Evolutionary conservation across 768 basidiomycete genomes (phyloP), one percentile per base, ranked within the genome.

Genomic region (Hydnum rufescens): DNA sequence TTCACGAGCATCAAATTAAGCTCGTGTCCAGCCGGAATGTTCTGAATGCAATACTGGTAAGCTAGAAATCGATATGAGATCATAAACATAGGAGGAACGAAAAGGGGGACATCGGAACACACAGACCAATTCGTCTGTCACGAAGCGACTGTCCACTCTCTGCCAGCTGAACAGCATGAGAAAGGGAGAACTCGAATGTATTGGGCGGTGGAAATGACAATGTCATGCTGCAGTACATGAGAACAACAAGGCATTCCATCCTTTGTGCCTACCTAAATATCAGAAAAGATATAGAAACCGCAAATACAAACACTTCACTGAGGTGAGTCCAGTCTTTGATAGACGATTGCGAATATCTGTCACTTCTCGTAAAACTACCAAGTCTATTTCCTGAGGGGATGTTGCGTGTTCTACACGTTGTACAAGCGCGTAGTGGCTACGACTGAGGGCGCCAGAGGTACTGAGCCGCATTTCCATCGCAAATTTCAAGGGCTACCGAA

Each of bases 1-100:
- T 90, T 90, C 54, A 89, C 78, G 22, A 88, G 71, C 80, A 90
- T 86, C 23, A 90, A 67, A 49, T 76, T 73, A 30, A 87, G 67
- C 55, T 86, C 83, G 60, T 86, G 76, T 32, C 71, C 63, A 4
- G 66, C 59, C 34, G 76, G 74, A 77, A 89, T 13, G 26, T 47
- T 16, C 13, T 47, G 44, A 25, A 47, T 47, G 44, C 44, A 47
- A 47, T 47, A 47, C 44, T 47, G 44, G 26, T 47, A 47, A 6
- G 44, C 44, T 47, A 16, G 13, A 25, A 42, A 4, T 49, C 34
- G 16, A n/a, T n/a, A n/a, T n/a, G n/a, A n/a, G n/a, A n/a, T n/a
- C n/a, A n/a, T n/a, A 26, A 57, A 42, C 39, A 32, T 8, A 8
- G 6, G 2, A 2, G 58, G 43, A 49, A 30, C 26, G 22, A 3